These are phyloP conservation scores for Coniochaeta prunicola DNA, from an alignment of 2,329 filamentous ascomycete species.

Conservation along the genomic window DNA sequence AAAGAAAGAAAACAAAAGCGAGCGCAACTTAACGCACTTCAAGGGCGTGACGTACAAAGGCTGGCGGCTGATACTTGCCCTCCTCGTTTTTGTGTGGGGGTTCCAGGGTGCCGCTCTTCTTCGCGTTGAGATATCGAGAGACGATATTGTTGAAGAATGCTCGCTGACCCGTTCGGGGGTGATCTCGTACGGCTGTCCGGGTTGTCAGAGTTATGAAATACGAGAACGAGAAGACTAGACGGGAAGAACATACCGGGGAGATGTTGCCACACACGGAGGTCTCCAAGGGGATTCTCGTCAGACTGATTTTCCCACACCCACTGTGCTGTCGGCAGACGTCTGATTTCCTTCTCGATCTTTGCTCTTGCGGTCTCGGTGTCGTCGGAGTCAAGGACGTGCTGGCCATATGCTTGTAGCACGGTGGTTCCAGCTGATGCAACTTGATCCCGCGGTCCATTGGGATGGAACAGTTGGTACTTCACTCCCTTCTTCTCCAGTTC, in stretches of 20 bases:
- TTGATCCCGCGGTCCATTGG: constrained; percentile 13
- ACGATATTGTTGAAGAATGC: constrained; percentile 19
- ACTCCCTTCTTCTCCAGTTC: constrained; percentile 14
- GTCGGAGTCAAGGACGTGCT: constrained; percentile 12
- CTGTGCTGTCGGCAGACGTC: constrained; percentile 14
- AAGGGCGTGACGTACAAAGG: constrained; percentile 10
- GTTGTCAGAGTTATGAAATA: background rate
- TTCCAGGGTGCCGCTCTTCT: constrained; percentile 9
- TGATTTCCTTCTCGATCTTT: constrained; percentile 17
- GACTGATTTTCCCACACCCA: constrained; percentile 16
- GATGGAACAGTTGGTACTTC: constrained; percentile 17
- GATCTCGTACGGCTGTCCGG: constrained; percentile 10
- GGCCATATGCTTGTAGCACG: constrained; percentile 15
- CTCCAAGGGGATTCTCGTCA: constrained; percentile 12
- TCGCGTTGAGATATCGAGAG: constrained; percentile 15
- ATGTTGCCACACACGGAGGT: constrained; percentile 15
- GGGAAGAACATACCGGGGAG: constrained; percentile 10
- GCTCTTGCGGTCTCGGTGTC: constrained; percentile 10
- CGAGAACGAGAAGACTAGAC: background rate
- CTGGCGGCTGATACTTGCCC: constrained; percentile 13
- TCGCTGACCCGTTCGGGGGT: constrained; percentile 12
- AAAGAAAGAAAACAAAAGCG: background rate
- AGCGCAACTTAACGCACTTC: background rate
- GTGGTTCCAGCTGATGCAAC: constrained; percentile 14
- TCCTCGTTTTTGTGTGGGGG: constrained; percentile 12